phyloP scores from a whole-genome alignment of 2,329 filamentous ascomycete genomes.

The Cyphellophora europaea region DNA sequence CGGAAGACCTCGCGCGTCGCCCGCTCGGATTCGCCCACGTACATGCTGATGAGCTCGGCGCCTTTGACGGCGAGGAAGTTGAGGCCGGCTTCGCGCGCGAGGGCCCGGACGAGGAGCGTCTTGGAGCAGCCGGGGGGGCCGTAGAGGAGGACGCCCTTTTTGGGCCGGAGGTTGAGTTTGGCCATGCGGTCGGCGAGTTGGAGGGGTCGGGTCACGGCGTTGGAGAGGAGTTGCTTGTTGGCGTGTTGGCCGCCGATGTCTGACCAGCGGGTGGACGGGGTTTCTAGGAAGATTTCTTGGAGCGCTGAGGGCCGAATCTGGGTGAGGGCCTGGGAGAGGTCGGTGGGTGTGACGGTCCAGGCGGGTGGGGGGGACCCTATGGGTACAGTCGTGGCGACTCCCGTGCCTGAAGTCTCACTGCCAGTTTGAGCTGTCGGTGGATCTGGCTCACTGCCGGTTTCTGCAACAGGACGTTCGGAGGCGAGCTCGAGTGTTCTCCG shows the following conservation, averaged over 20 bases:
- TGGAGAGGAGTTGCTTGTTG: constrained; percentile 56
- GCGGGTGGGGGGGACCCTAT: constrained; percentile 19
- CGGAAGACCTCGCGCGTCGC: constrained; percentile 77
- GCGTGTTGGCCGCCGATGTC: constrained; percentile 79
- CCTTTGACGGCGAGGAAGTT: constrained; percentile 95
- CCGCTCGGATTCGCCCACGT: constrained; percentile 88
- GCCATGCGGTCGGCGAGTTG: constrained; percentile 44
- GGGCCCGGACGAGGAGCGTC: constrained; percentile 81
- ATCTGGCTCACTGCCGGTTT: neutral
- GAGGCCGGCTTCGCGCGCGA: constrained; percentile 80
- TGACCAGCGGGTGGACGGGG: constrained; percentile 73
- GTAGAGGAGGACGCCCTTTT: constrained; percentile 80
- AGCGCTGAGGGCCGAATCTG: constrained; percentile 74
- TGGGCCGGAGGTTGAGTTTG: constrained; percentile 46
- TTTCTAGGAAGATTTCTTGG: constrained; percentile 80
- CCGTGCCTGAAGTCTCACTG: neutral
- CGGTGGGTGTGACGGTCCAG: constrained; percentile 28
- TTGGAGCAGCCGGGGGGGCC: constrained; percentile 93
- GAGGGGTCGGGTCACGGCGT: constrained; percentile 50
- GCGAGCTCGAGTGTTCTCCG: constrained; percentile 32
- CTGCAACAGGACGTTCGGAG: constrained; percentile 1
- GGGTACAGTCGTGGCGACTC: neutral
- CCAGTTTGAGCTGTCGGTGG: neutral
- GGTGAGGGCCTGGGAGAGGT: constrained; percentile 58
- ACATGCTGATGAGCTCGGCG: constrained; percentile 90